Base-by-base conservation (phyloP, 495 filamentous ascomycete genomes). In the Lepidopterella palustris region DNA sequence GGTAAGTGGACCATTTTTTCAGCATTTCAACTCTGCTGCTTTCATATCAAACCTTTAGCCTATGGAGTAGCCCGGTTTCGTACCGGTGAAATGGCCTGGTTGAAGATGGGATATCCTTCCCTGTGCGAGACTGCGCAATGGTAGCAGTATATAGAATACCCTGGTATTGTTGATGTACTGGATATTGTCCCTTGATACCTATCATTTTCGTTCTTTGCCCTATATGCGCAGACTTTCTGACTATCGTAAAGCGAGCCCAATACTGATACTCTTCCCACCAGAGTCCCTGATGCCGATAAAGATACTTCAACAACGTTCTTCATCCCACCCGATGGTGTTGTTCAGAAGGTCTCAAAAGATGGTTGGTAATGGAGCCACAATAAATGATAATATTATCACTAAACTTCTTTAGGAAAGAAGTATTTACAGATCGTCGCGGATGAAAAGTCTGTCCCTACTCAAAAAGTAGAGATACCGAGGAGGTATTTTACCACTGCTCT, bases 391-490 rank as follows among this genome's bases (percentile, higher is more conserved):
- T 9, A 5, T 48, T n/a, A n/a, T 57, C 21, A 25, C 32, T 57
- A 13, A 45, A 13, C 8, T 29, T 2, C 21, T 9, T 50, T 31
- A 57, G 54, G 54, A 5, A 48, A 45, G 20, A 57, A 48, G 23
- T 57, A 57, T 57, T 21, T 57, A 4, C 54, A 57, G 21, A 57
- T 57, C 6, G 26, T 57, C 23, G 23, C 42, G 6, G 42, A 57
- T 29, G 35, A 49, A n/a, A 27, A 42, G 54, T n/a, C 47, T 10
- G 15, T 27, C 15, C 8, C 47, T 8, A 25, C 47, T 13, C 15
- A 50, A 25, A 18, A 50, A 9, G 15, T 50, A 1, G 20, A 50
- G 8, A 8, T 50, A 15, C 47, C 23, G 15, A 2, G 5, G 47
- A 50, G 25, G 47, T 50, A 50, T 15, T 18, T 50, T 27, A 25